Evolutionary conservation across 1,139 yeast genomes (phyloP).

Genomic region (Debaryomyces coudertii): DNA sequence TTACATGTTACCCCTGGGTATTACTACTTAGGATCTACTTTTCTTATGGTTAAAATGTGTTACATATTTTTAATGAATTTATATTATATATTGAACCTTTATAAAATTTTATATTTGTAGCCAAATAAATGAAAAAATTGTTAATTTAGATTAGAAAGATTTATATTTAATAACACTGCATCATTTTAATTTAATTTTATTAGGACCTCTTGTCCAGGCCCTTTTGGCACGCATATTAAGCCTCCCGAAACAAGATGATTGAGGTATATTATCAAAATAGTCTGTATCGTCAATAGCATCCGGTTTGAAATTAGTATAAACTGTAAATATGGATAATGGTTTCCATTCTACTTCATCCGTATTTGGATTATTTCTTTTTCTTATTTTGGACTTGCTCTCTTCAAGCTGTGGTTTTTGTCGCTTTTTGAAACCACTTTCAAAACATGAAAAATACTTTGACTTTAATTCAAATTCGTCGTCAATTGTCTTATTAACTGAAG

Average conservation of each 20-base stretch:
- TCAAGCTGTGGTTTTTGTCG: background rate
- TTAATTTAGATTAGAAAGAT: background rate
- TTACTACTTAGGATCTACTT: no score
- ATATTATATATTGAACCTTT: no score
- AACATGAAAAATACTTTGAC: slow-evolving; percentile 4
- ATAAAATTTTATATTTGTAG: background rate
- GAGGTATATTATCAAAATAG: slow-evolving; percentile 30
- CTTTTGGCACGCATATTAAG: slow-evolving; percentile 42
- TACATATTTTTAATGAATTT: no score
- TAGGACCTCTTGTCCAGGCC: slow-evolving; percentile 37
- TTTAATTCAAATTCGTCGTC: slow-evolving; percentile 20
- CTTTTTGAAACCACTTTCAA: slow-evolving; percentile 13
- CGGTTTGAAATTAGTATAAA: slow-evolving; percentile 37
- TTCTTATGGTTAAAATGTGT: no score
- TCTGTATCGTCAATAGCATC: slow-evolving; percentile 26
- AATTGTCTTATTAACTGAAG: slow-evolving; percentile 23
- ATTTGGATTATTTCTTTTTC: slow-evolving; percentile 24
- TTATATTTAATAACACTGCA: background rate
- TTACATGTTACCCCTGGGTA: no score
- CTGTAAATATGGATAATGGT: slow-evolving; percentile 40
- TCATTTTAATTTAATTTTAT: slow-evolving; percentile 13
- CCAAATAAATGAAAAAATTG: background rate
- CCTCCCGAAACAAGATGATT: slow-evolving; percentile 40
- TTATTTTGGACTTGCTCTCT: slow-evolving; percentile 5
- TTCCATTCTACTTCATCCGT: slow-evolving; percentile 32